Conservation (phyloP, 1,284 basidiomycete species). For the Tausonia pullulans region DNA sequence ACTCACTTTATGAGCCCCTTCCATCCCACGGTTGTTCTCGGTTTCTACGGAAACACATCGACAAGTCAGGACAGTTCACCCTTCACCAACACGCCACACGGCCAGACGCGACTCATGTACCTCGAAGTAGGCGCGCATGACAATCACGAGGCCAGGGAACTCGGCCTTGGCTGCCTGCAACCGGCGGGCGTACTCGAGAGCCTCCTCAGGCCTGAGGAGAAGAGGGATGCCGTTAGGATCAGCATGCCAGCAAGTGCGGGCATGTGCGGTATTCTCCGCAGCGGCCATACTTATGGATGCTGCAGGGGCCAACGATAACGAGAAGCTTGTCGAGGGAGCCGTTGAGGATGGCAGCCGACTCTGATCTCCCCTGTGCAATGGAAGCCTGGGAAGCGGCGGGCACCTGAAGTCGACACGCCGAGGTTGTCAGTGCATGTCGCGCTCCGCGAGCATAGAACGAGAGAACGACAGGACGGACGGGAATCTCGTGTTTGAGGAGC, state of each 20-base stretch:
- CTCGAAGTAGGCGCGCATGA: constrained; percentile 90
- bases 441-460: background rate
- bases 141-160: constrained; percentile 62
- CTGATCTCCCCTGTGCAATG: constrained; percentile 66
- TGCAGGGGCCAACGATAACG: constrained; percentile 91
- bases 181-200: constrained; percentile 74
- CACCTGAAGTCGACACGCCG: background rate
- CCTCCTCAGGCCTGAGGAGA: constrained; percentile 55
- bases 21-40: constrained; percentile 70
- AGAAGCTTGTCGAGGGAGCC: constrained; percentile 75
- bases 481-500: constrained; percentile 72
- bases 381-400: constrained; percentile 41
- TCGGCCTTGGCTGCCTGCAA: constrained; percentile 60
- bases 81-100: too few species aligned
- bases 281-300: constrained; percentile 51
- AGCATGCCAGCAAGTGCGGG: too few species aligned
- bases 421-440: background rate
- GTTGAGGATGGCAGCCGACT: constrained; percentile 62
- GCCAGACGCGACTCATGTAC: too few species aligned
- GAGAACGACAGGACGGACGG: constrained; percentile 24
- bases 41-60: constrained; percentile 27
- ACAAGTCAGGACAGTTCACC: background rate
- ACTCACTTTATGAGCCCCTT: constrained; percentile 84
- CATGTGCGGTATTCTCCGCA: background rate
- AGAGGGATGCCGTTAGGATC: background rate